These are phyloP conservation scores for Fusarium sp. DNA, from an alignment of 2,329 filamentous ascomycete species.

Conservation along the genomic window DNA sequence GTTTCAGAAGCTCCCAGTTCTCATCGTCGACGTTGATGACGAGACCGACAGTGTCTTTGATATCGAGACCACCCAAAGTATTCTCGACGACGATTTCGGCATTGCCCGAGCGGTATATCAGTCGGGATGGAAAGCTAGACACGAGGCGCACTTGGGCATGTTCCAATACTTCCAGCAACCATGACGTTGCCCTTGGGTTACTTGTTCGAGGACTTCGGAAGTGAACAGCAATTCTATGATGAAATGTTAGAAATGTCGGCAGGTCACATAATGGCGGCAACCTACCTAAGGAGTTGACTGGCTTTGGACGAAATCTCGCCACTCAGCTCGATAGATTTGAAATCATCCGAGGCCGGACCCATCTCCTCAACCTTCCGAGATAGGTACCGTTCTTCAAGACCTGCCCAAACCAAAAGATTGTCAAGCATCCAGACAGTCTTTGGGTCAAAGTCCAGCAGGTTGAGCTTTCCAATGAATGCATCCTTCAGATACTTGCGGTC, in stretches of 20 bases:
- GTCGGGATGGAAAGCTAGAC: conserved; percentile 15
- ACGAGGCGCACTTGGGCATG: conserved; percentile 29
- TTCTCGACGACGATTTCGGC: conserved; percentile 28
- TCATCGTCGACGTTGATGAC: conserved; percentile 37
- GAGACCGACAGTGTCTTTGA: conserved; percentile 33
- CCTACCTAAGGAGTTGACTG: conserved; percentile 33
- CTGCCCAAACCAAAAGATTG: conserved; percentile 35
- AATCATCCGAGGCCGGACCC: conserved; percentile 12
- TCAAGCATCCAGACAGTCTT: conserved; percentile 38
- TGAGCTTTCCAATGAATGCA: conserved; percentile 30
- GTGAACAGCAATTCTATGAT: conserved; percentile 26
- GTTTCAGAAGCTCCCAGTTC: conserved; percentile 35
- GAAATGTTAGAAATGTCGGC: background rate
- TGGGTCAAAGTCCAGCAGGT: conserved; percentile 35
- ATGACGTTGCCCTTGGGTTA: conserved; percentile 14
- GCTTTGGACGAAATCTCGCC: conserved; percentile 36
- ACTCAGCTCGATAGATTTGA: conserved; percentile 32
- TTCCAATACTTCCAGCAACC: conserved; percentile 30
- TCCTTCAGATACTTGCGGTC: conserved; percentile 36
- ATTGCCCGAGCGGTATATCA: conserved; percentile 23
- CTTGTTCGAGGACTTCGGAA: conserved; percentile 37
- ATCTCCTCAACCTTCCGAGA: conserved; percentile 33
- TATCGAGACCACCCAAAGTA: conserved; percentile 31
- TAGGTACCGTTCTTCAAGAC: conserved; percentile 36
- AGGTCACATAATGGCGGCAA: accelerated